Base-by-base conservation (phyloP, 805 yeast species). In the Candida sakaeoensis region DNA sequence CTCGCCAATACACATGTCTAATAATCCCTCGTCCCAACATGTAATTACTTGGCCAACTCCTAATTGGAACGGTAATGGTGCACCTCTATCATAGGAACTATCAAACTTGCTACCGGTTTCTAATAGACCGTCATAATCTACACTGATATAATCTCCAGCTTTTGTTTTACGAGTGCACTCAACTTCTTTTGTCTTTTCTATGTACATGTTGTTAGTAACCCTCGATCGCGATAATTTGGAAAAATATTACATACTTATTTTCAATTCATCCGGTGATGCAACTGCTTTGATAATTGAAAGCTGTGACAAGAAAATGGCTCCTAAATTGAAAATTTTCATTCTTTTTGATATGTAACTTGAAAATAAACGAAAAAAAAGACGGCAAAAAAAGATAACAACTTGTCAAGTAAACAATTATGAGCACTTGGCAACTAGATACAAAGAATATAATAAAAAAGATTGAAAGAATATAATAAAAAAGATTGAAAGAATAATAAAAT, bases 21-120 rank as follows among this genome's bases (percentile, higher is more conserved):
- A 51, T 37, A 88, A 65, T 30, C 96, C 96, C 61, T 82, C 78
- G 47, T 89, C 97, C 96, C 96, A 89, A 43, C 97, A 96, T 44
- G 71, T 55, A 55, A 89, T 89, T 23, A 89, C 96, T 52, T 76
- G 82, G 4, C 95, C 90, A 18, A 62, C 59, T 30, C 96, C 97
- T 39, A 90, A 64, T n/a, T 62, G 62, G 61, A 89, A 89, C 30
- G 71, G 58, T 44, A 89, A 68, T 33, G 97, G 96, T 33, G 59
- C 51, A 10, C 77, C 79, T 54, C 95, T 75, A 16, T 58, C 55
- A 41, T 71, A 62, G 1, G 95, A 85, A 8, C 86, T 75, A 61
- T 89, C 97, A 55, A 89, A 90, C 4, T 72, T 79, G 5, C 77
- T 67, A 3, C 89, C 93, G 54, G 80, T 80, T 42, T 67, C 68